Conservation (phyloP, 768 basidiomycete species). For the Sutorius australiensis region DNA sequence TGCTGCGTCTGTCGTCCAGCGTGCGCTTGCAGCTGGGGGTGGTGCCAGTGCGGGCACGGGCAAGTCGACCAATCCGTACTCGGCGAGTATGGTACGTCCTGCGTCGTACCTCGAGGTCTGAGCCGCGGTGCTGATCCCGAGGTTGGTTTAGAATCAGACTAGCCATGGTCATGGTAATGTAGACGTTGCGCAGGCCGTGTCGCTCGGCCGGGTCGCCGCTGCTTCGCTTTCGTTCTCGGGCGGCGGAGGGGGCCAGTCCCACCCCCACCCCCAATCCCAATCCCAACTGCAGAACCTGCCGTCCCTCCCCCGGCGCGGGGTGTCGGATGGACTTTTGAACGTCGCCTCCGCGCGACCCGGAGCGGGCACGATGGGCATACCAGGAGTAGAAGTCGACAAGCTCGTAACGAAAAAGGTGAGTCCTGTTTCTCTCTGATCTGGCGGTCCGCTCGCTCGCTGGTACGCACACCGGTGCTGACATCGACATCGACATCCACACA, state of each 20-base stretch:
- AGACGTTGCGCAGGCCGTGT: slow-evolving; percentile 38
- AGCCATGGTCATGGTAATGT: slow-evolving; percentile 22
- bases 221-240: slow-evolving; percentile 46
- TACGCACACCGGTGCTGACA: background rate
- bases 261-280: background rate
- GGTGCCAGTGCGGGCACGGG: background rate
- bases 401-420: slow-evolving; percentile 27
- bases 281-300: background rate
- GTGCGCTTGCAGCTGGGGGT: slow-evolving; percentile 34
- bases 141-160: too few relatives aligned
- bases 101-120: background rate
- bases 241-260: background rate
- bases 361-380: background rate
- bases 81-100: slow-evolving; percentile 31
- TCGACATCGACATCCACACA: background rate
- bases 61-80: slow-evolving; percentile 35
- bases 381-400: slow-evolving; percentile 25
- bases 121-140: too few relatives aligned
- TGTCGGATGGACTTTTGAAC: background rate
- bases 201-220: slow-evolving; percentile 51
- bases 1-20: slow-evolving; percentile 42
- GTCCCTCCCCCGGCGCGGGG: background rate
- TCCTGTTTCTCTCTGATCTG: background rate
- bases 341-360: background rate
- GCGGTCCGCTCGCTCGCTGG: too few relatives aligned